phyloP scores from a whole-genome alignment of 345 rosid species.

The Angophora floribunda region DNA sequence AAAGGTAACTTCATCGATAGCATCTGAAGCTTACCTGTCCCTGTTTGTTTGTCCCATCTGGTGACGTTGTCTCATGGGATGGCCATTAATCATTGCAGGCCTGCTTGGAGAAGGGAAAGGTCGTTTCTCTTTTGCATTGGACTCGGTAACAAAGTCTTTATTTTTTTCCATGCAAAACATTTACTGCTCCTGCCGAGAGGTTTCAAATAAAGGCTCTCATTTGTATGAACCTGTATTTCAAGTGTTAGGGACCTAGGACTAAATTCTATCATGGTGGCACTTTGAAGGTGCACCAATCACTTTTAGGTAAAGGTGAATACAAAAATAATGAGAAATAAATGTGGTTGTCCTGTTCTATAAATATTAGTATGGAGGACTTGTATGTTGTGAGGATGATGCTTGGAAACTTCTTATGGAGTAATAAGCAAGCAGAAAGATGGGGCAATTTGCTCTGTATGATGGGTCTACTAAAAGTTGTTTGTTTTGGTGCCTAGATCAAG shows the following conservation, averaged over 20 bases:
- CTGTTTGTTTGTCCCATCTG: not conserved
- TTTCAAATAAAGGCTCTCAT: not conserved
- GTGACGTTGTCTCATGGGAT: not conserved
- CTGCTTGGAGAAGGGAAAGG: conserved; percentile 51
- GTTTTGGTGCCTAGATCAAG: not conserved
- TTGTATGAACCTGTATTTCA: not conserved
- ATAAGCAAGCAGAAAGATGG: not conserved
- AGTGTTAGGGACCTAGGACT: not conserved
- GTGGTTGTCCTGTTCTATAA: not conserved
- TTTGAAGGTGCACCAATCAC: not conserved
- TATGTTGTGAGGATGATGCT: not conserved
- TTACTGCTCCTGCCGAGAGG: not conserved
- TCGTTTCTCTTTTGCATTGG: conserved; percentile 68
- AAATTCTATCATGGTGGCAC: not conserved
- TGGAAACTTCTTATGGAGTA: not conserved
- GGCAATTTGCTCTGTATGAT: not conserved
- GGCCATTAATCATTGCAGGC: conserved; percentile 31
- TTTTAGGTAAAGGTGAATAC: not conserved
- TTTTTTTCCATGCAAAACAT: not conserved
- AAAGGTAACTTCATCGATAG: conserved; percentile 26
- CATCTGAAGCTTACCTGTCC: not conserved
- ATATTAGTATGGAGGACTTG: not conserved
- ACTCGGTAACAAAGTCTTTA: conserved; percentile 36
- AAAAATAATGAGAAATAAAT: not conserved
- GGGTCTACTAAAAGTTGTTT: not conserved